Base-by-base conservation (phyloP, 208 protist species). In the Wallacemonas collosoma region DNA sequence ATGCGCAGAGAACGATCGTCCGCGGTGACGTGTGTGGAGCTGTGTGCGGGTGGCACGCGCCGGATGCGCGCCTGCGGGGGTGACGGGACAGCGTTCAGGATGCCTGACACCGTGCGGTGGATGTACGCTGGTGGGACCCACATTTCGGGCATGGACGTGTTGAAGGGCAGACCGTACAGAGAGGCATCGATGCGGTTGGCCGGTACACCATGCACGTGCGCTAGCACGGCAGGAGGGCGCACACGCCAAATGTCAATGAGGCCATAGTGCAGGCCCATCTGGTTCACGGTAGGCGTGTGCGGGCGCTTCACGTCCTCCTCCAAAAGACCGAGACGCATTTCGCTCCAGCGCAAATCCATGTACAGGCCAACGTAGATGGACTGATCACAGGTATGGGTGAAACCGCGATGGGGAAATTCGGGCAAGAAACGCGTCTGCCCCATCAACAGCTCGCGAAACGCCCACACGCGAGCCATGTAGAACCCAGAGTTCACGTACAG, bases 401-500 rank as follows among this genome's bases (percentile, higher is more conserved):
- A 36, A 17, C 53, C 53, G 17, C 15, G 53, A 36, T 57, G 17
- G 8, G 53, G 53, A 17, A 57, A 57, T 17, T 57, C 53, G 15
- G 53, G 53, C 9, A n/a, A 7, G 17, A 57, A 57, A 6, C 53
- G 53, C 9, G 53, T 38, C 14, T 57, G 53, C 17, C 53, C 53
- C 14, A 57, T 17, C 6, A 57, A 17, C 6, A 57, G 53, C 53
- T 57, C 53, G 53, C 53, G 53, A n/a, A 57, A 57, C 14, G 53
- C 53, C 53, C 53, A 57, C 53, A 57, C 53, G 17, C 53, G 53
- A 6, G 53, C 53, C 53, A 57, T 57, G 53, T 57, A 57, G 53
- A 57, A 57, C 0, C 53, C 53, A 6, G 53, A 57, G 53, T 57
- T 57, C 15, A 57, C 17, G 53, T 57, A 57, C 9, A 57, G 17